These are phyloP conservation scores for Yamadazyma philogaea DNA, from an alignment of 805 yeast species.

Conservation along the genomic window DNA sequence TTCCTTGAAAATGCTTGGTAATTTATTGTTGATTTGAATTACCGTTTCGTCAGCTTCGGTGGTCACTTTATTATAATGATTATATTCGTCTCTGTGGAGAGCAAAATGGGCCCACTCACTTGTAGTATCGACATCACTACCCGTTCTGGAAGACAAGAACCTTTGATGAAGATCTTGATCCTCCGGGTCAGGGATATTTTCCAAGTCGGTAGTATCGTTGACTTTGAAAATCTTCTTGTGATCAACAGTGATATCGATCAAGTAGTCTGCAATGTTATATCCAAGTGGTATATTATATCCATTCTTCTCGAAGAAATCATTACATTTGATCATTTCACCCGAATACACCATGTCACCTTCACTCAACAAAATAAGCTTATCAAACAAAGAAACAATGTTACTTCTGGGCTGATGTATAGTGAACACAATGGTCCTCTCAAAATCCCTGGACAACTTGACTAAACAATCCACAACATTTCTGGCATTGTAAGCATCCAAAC, in stretches of 20 bases:
- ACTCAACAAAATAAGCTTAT: constrained; percentile 73
- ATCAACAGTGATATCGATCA: constrained; percentile 86
- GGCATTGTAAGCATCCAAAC: constrained; percentile 92
- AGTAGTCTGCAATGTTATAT: constrained; percentile 88
- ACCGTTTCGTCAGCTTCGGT: constrained; percentile 23
- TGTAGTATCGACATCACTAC: constrained; percentile 53
- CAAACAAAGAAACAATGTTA: constrained; percentile 89
- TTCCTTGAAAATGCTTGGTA: constrained; percentile 35
- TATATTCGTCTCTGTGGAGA: constrained; percentile 70
- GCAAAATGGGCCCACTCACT: constrained; percentile 88
- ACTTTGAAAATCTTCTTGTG: constrained; percentile 35
- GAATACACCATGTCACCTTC: constrained; percentile 85
- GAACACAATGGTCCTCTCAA: constrained; percentile 82
- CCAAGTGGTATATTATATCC: constrained; percentile 87
- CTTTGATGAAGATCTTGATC: constrained; percentile 28
- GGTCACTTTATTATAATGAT: constrained; percentile 19
- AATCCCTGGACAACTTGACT: constrained; percentile 73
- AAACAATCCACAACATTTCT: constrained; percentile 84
- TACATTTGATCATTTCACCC: constrained; percentile 74
- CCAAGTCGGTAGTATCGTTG: constrained; percentile 13
- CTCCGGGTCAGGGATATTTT: constrained; percentile 13
- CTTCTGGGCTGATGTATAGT: constrained; percentile 98
- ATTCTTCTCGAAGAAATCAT: constrained; percentile 66
- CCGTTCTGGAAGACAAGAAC: constrained; percentile 21
- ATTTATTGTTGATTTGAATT: constrained; percentile 24